These are phyloP conservation scores for Leccinum arenicola DNA, from an alignment of 768 basidiomycete genomes.

Conservation along the genomic window DNA sequence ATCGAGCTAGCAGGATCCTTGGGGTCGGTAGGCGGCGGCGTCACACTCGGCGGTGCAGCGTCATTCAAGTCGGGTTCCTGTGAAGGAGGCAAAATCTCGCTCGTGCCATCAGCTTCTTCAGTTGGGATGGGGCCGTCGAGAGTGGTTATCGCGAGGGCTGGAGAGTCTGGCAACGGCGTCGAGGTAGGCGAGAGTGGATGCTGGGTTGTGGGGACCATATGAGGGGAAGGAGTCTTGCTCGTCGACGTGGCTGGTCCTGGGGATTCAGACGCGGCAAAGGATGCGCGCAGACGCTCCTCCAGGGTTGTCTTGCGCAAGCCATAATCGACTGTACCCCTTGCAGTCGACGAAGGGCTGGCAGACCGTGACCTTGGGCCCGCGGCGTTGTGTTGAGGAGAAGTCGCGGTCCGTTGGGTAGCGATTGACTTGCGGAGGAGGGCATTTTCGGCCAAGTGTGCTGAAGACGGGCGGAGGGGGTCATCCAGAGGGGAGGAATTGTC, in stretches of 20 bases:
- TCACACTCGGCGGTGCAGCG: not conserved
- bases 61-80: constrained; percentile 2
- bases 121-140: not conserved
- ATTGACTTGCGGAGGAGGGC: constrained; percentile 66
- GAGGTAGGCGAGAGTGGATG: constrained; percentile 42
- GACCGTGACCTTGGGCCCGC: constrained; percentile 20
- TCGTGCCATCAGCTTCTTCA: not conserved
- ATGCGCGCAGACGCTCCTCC: constrained; percentile 75
- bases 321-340: constrained; percentile 17
- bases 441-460: constrained; percentile 58
- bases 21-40: not conserved
- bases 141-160: constrained; percentile 11
- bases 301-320: constrained; percentile 53
- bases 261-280: constrained; percentile 55
- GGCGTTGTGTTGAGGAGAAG: constrained; percentile 30
- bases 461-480: constrained; percentile 35
- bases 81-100: not conserved
- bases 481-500: constrained; percentile 26
- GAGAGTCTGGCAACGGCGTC: constrained; percentile 44
- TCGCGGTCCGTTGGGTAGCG: constrained; percentile 47
- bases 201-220: constrained; percentile 22
- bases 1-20: not conserved
- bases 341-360: constrained; percentile 21
- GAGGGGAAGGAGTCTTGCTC: constrained; percentile 41
- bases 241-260: constrained; percentile 44